Evolutionary conservation across 2,329 filamentous ascomycete genomes (phyloP), one percentile per base, ranked within the genome.

Genomic region (Cercospora sp.): DNA sequence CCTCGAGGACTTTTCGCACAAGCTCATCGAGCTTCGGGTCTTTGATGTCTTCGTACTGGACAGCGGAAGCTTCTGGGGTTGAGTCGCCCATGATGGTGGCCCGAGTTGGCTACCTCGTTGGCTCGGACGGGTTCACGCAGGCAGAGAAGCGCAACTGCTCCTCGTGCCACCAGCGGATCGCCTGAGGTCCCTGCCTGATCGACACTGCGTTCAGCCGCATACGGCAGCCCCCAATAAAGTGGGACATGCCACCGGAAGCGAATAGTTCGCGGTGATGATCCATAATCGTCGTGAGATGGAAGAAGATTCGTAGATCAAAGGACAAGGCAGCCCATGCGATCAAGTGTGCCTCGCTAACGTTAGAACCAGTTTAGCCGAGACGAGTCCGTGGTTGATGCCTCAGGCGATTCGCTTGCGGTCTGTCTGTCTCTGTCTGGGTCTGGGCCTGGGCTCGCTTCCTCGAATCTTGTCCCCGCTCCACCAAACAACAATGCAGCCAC

Each of bases 11-110:
- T 32, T 51, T 10, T 21, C 69, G 65, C 9, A 74, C 69, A 51
- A 70, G 65, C 3, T 61, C 30, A 45, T 73, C 63, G 57, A 73
- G 68, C 5, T 45, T 32, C 3, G 67, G n/a, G 58, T 68, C 64
- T 34, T 61, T 8, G 24, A 69, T 45, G 28, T 69, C 60, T 45
- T 53, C n/a, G 30, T 69, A 66, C 21, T 49, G 34, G 21, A 63
- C 57, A 21, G 66, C 16, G 37, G 45, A 18, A 30, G 55, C 16
- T 37, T 9, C n/a, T 21, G 32, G 2, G 16, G 9, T n/a, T 32
- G 32, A 16, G 24, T 34, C 45, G 45, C 10, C 28, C 45, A 55
- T 55, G n/a, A 2, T 37, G 3, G 10, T 49, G n/a, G 28, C 7
- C 26, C 26, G 49, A n/a, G 21, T 28, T 40, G 8, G 12, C n/a